Conservation (phyloP, 1,284 basidiomycete species). For the Termitomyces sp. region DNA sequence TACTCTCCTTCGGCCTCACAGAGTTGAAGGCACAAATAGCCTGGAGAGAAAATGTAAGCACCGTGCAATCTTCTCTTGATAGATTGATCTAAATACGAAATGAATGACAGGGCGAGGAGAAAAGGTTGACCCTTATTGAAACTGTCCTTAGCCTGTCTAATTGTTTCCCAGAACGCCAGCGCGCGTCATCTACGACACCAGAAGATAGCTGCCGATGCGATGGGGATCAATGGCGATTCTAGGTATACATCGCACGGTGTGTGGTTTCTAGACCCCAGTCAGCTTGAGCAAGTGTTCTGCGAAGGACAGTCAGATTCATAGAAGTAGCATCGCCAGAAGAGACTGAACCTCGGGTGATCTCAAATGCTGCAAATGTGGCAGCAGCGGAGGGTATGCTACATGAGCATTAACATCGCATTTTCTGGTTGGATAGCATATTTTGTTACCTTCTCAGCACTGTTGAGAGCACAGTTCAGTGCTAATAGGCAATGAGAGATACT, state of each 20-base stretch:
- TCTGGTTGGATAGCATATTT: neutral
- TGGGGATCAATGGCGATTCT: neutral
- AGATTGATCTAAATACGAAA: neutral
- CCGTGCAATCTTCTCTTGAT: neutral
- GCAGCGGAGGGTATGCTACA: conserved; percentile 77
- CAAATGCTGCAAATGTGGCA: conserved; percentile 90
- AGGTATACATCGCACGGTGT: neutral
- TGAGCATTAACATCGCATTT: neutral
- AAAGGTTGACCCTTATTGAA: neutral
- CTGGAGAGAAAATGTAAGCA: conserved; percentile 20
- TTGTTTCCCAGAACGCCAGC: neutral
- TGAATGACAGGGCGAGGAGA: conserved; percentile 8
- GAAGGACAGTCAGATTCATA: neutral
- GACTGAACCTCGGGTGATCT: conserved; percentile 68
- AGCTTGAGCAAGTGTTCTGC: conserved; percentile 30
- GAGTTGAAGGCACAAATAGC: conserved; percentile 28
- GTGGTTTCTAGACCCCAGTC: conserved; percentile 27
- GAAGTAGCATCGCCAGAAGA: neutral
- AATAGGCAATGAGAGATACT: conserved; percentile 8
- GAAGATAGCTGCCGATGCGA: neutral
- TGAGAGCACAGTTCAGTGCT: neutral
- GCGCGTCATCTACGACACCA: neutral
- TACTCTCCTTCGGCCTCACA: conserved; percentile 43
- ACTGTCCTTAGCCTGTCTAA: neutral
- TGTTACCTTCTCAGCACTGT: conserved; percentile 55